Percentiles rank a stretch among this genome's conserved stretches.
phyloP scores from a whole-genome alignment of 2,329 filamentous ascomycete species.

The Verticillium zaregamsianum region DNA sequence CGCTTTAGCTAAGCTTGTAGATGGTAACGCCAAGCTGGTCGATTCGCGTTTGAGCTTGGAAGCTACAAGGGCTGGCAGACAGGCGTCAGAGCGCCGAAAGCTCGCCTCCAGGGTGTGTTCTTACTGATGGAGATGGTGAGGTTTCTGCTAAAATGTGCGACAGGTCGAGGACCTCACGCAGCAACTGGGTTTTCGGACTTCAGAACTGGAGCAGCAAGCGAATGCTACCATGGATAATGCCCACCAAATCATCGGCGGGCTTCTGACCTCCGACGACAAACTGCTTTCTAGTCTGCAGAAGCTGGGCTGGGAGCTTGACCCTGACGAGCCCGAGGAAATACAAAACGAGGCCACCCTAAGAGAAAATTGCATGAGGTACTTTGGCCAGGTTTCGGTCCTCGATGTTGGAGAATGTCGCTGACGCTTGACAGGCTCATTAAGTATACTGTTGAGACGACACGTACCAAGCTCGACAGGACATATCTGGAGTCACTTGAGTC shows the following conservation, averaged over 20 bases:
- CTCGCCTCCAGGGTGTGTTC: constrained; percentile 36
- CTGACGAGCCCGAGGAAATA: constrained; percentile 46
- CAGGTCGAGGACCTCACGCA: constrained; percentile 47
- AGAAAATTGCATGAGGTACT: constrained; percentile 50
- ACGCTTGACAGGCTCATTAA: constrained; percentile 45
- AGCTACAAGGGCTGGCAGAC: constrained; percentile 30
- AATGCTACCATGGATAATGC: constrained; percentile 39
- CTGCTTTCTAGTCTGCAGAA: constrained; percentile 63
- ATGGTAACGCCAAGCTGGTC: constrained; percentile 30
- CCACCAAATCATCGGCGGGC: constrained; percentile 41
- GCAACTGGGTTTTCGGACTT: constrained; percentile 38
- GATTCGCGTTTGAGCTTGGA: constrained; percentile 30
- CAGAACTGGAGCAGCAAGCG: constrained; percentile 47
- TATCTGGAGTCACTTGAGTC: constrained; percentile 44
- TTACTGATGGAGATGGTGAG: not conserved
- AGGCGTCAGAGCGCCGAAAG: constrained; percentile 34
- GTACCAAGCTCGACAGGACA: constrained; percentile 50
- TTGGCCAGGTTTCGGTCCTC: not conserved
- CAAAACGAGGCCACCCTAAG: constrained; percentile 52
- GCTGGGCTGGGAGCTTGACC: constrained; percentile 56
- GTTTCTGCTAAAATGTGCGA: not conserved
- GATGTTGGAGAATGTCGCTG: not conserved
- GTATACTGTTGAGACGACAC: constrained; percentile 49
- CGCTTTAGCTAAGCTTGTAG: constrained; percentile 50
- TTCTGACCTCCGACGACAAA: constrained; percentile 60